A percentile compares a stretch with the other conserved stretches of the same genome.
phyloP scores from a whole-genome alignment of 2,329 filamentous ascomycete species.

The Aspergillus fumigatus region DNA sequence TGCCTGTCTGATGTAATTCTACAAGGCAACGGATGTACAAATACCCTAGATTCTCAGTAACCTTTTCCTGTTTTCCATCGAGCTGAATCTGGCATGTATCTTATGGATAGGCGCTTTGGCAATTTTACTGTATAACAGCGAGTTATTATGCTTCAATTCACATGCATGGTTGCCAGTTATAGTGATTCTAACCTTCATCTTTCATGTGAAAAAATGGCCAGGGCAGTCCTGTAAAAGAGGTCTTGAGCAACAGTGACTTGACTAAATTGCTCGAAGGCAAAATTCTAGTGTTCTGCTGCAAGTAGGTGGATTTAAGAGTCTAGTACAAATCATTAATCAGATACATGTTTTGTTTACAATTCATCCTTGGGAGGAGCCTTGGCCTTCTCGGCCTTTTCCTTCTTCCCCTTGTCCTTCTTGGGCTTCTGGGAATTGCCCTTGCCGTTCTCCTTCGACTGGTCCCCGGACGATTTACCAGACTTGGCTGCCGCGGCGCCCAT shows the following conservation, averaged over 20 bases:
- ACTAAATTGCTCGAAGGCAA: background rate
- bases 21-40: background rate
- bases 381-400: constrained; percentile 18
- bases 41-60: background rate
- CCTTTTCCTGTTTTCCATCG: background rate
- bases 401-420: constrained; percentile 10
- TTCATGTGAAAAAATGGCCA: background rate
- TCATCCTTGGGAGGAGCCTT: constrained; percentile 31
- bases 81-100: background rate
- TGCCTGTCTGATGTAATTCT: background rate
- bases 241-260: background rate
- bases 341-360: constrained; percentile 17
- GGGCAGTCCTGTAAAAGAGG: background rate
- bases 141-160: background rate
- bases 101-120: background rate
- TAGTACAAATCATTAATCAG: constrained; percentile 2
- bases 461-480: constrained; percentile 13
- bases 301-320: background rate
- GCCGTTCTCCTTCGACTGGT: constrained; percentile 23
- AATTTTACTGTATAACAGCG: background rate
- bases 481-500: constrained; percentile 43
- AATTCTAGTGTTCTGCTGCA: background rate
- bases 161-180: background rate
- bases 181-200: background rate
- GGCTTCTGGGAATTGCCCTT: constrained; percentile 20